These are phyloP conservation scores for Selaginella tamariscina DNA, from an alignment of 75 land plant species.

Conservation along the genomic window DNA sequence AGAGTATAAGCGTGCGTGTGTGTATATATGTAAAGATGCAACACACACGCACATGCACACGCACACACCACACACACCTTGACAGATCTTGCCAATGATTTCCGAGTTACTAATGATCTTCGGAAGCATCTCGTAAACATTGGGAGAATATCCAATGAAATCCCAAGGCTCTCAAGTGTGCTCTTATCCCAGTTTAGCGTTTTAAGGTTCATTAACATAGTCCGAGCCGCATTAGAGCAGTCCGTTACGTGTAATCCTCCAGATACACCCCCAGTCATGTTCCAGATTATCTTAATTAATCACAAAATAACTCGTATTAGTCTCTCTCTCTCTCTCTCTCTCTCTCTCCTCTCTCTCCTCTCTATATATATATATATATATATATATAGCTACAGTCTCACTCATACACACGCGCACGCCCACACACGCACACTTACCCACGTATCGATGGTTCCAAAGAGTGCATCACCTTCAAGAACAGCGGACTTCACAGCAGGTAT, in stretches of 20 bases:
- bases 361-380: too few species aligned
- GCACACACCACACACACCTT: too few species aligned
- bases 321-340: too few species aligned
- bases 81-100: conserved; percentile 45
- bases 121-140: not conserved
- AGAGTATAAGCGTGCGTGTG: too few species aligned
- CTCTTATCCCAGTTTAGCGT: conserved; percentile 69
- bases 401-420: too few species aligned
- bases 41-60: too few species aligned
- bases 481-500: conserved; percentile 67
- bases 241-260: conserved; percentile 82
- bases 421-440: too few species aligned
- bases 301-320: too few species aligned
- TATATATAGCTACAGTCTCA: too few species aligned
- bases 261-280: conserved; percentile 62
- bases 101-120: conserved; percentile 77
- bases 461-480: conserved; percentile 52
- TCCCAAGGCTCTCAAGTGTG: conserved; percentile 49
- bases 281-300: too few species aligned
- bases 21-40: too few species aligned
- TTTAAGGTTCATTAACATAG: conserved; percentile 83
- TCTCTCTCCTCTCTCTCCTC: too few species aligned
- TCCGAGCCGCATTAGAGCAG: conserved; percentile 86
- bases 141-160: conserved; percentile 58
- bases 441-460: conserved; percentile 92